These are phyloP conservation scores for Tolypocladium ovalisporum DNA, from an alignment of 2,329 filamentous ascomycete genomes.

Conservation along the genomic window DNA sequence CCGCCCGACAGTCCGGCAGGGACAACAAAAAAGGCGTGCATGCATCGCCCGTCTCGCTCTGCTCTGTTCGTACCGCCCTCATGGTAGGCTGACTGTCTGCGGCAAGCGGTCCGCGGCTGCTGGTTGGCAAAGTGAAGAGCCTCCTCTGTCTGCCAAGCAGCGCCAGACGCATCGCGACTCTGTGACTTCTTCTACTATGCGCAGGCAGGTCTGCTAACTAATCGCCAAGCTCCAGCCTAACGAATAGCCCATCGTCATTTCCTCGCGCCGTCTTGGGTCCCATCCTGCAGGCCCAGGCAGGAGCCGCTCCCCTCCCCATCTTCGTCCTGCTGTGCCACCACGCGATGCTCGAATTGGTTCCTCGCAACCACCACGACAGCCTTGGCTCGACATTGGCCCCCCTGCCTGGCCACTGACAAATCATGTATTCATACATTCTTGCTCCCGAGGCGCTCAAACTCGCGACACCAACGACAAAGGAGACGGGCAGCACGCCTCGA, in stretches of 20 bases:
- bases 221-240: neutral
- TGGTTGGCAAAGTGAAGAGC: too few species aligned
- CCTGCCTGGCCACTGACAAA: neutral
- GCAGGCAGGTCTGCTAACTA: neutral
- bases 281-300: neutral
- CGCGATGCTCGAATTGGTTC: neutral
- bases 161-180: neutral
- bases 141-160: neutral
- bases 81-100: too few species aligned
- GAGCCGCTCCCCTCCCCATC: neutral
- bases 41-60: too few species aligned
- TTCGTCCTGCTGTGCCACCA: neutral
- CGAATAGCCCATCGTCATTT: neutral
- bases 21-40: too few species aligned
- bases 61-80: neutral
- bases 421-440: too few species aligned
- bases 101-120: too few species aligned
- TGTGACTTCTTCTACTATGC: neutral
- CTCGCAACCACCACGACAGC: neutral
- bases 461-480: too few species aligned
- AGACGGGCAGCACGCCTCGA: too few species aligned
- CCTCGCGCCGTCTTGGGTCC: too few species aligned
- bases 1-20: too few species aligned
- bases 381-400: neutral
- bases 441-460: too few species aligned